Evolutionary conservation across 2,329 filamentous ascomycete genomes (phyloP), one percentile per base, ranked within the genome.

Genomic region (Claviceps lovelessii): DNA sequence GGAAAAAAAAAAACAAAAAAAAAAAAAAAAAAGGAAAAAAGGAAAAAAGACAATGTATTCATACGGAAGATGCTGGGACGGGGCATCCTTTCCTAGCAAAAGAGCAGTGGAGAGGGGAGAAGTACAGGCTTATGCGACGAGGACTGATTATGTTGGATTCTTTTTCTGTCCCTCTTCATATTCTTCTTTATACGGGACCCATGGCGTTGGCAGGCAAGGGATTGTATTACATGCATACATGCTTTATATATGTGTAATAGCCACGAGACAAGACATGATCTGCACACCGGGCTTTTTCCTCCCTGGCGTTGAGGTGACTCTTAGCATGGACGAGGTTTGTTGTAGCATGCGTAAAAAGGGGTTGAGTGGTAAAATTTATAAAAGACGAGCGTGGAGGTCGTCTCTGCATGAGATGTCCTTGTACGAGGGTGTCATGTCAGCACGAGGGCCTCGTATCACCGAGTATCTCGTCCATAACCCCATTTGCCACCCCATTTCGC

Each of bases 401-500:
- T 23, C 3, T 23, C 23, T 23, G 23, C 23, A 23, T 23, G 23
- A 65, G 31, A 64, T 58, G 39, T 61, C 56, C 52, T 63, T 23
- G 23, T 23, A 23, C 23, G 23, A 23, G 23, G 23, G 23, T 23
- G 3, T 23, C 23, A 23, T 23, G 23, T 2, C 23, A 63, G n/a
- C 63, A 63, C 28, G 61, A 60, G 37, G 48, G 53, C 35, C 61
- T 61, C 59, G 65, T 61, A 11, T 65, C 63, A 19, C 53, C 51
- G 41, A 66, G 33, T 2, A 63, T 63, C 54, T 66, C 64, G 13
- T 62, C 59, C 44, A 66, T 59, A 9, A 63, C 64, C 41, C 58
- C 58, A 44, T 67, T 61, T 3, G 60, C 61, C 23, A 57, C 55
- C 28, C 60, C 59, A 66, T 61, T 28, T 56, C 58, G 9, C 47